phyloP scores from a whole-genome alignment of 164 flowering plant genomes.

The Platanus orientalis region DNA sequence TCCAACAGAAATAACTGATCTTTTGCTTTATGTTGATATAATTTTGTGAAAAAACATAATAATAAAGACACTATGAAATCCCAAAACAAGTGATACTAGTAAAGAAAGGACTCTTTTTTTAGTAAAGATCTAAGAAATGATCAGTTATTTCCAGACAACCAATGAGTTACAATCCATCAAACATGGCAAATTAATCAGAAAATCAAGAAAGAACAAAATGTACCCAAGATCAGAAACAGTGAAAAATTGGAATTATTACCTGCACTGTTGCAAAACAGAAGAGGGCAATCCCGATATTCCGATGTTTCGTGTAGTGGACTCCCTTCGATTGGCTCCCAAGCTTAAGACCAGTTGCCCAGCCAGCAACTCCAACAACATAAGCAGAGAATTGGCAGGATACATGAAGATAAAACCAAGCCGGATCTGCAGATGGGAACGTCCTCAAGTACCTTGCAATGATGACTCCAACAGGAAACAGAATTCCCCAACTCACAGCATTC shows the following conservation, averaged over 20 bases:
- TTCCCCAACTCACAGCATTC: slow-evolving; percentile 80
- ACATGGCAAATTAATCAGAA: too few species aligned
- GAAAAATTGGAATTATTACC: slow-evolving; percentile 28
- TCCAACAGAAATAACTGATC: too few species aligned
- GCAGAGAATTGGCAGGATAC: slow-evolving; percentile 57
- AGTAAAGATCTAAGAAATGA: too few species aligned
- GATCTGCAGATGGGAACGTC: slow-evolving; percentile 54
- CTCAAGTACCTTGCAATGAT: slow-evolving; percentile 64
- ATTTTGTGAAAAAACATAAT: too few species aligned
- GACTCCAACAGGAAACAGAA: slow-evolving; percentile 61
- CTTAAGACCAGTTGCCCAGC: slow-evolving; percentile 76
- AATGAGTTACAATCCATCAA: too few species aligned
- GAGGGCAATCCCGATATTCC: slow-evolving; percentile 71
- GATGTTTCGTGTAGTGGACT: slow-evolving; percentile 34
- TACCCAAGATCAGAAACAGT: neutral
- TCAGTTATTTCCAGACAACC: too few species aligned
- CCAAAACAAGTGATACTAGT: too few species aligned
- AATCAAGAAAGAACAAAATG: neutral
- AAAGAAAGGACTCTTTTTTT: too few species aligned
- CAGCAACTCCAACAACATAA: slow-evolving; percentile 74
- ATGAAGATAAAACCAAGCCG: slow-evolving; percentile 87
- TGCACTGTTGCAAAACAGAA: slow-evolving; percentile 68
- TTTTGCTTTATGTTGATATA: too few species aligned
- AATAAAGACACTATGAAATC: too few species aligned
- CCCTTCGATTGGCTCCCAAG: slow-evolving; percentile 68